Percentiles rank a stretch among this genome's conserved stretches.
Evolutionary conservation across 306 rosid genomes (phyloP).

Genomic region (Sicyos edulis): DNA sequence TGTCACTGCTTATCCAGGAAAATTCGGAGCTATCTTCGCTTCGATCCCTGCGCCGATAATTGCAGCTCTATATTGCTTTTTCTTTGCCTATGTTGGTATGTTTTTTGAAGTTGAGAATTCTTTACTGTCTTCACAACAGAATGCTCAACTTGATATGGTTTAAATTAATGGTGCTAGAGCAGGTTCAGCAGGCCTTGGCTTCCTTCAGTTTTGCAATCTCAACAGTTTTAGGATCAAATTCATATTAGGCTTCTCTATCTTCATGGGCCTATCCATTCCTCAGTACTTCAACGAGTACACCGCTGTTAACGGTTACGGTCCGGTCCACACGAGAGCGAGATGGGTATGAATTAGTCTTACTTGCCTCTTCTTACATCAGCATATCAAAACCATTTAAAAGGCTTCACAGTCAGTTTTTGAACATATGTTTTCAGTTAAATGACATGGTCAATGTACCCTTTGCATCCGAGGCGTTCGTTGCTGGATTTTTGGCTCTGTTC

Average conservation of each 20-base stretch:
- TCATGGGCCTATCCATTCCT: constrained; percentile 89
- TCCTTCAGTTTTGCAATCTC: constrained; percentile 88
- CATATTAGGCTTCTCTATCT: constrained; percentile 75
- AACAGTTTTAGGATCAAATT: constrained; percentile 80
- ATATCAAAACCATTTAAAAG: constrained; percentile 4
- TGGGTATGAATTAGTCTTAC: constrained; percentile 48
- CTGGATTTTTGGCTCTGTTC: constrained; percentile 52
- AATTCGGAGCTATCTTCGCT: constrained; percentile 96
- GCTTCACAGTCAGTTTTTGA: not conserved
- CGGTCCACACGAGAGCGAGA: constrained; percentile 80
- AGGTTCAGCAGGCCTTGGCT: constrained; percentile 83
- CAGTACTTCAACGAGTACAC: constrained; percentile 96
- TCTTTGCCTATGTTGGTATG: constrained; percentile 97
- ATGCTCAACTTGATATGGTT: constrained; percentile 4
- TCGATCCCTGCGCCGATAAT: constrained; percentile 87
- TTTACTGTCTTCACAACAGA: not conserved
- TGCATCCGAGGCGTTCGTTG: constrained; percentile 77
- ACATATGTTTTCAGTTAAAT: constrained; percentile 50
- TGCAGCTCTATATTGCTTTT: constrained; percentile 81
- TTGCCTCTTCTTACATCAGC: not conserved
- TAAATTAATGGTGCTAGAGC: constrained; percentile 24
- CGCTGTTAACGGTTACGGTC: constrained; percentile 67
- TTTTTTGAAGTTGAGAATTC: constrained; percentile 13
- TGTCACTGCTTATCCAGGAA: constrained; percentile 35
- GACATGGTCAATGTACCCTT: constrained; percentile 88